Base-by-base conservation (phyloP, 176 grass and related monocot genomes). In the Paspalum notatum region DNA sequence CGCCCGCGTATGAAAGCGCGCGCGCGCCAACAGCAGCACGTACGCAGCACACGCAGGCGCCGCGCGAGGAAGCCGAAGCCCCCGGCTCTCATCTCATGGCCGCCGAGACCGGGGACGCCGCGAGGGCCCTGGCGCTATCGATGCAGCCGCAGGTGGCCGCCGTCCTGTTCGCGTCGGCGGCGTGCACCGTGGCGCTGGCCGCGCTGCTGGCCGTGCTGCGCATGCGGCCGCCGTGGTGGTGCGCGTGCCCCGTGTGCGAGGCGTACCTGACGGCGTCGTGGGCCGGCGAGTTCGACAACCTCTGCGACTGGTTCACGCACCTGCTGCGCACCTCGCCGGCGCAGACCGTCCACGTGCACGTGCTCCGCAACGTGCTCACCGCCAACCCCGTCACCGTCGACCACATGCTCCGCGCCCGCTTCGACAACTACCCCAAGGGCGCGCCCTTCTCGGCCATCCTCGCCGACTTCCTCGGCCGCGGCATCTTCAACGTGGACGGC, bases 221-320 rank as follows among this genome's bases (percentile, higher is more conserved):
- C 10, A 20, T 83, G 76, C 63, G 84, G 1, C 74, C 82, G 49
- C 82, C 85, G 25, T 97, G 91, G 91, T 94, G 89, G 85, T 94
- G 94, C 89, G 71, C 64, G 78, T 97, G 94, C 83, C 70, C 87
- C 0, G 74, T 95, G 0, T 95, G 93, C 85, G 79, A 92, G 79
- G 90, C 90, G 3, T 95, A 90, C 85, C 84, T 97, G 17, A 90
- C 87, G 9, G 59, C 79, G 14, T 97, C 94, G 3, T 97, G 94
- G 94, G 11, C 77, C 1, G 85, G 82, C 8, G 92, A 98, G 66
- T 83, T 84, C 87, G 83, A 83, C 66, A 95, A 95, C 88, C 83
- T 98, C 20, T 84, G 86, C 70, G 96, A 98, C 82, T 98, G 96
- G 96, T 93, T 82, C 82, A 78, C 92, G 3, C 90, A 98, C 86